A percentile compares a stretch with the other conserved stretches of the same genome.
Evolutionary conservation across 495 filamentous ascomycete species (phyloP).

Genomic region (Xylaria telfairii): DNA sequence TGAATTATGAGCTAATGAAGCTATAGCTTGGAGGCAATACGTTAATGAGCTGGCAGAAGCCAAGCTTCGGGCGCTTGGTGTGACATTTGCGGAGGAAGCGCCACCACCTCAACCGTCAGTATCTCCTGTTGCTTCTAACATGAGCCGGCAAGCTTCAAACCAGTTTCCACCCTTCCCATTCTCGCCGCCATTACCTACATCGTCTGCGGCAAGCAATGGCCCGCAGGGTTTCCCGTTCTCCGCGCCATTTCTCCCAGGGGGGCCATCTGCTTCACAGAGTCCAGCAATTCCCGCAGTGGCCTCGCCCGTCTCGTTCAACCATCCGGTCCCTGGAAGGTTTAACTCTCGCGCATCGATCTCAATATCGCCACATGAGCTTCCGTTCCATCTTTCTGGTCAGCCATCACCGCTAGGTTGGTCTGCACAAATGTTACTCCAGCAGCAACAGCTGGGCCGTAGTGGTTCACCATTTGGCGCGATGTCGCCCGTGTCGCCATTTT

Average conservation of each 20-base stretch:
- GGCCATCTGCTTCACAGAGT: conserved; percentile 61
- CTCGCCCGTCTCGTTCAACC: conserved; percentile 65
- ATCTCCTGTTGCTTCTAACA: conserved; percentile 53
- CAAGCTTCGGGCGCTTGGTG: conserved; percentile 88
- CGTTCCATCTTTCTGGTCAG: conserved; percentile 51
- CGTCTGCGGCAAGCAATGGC: conserved; percentile 66
- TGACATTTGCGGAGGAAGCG: conserved; percentile 76
- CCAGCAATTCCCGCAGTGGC: conserved; percentile 57
- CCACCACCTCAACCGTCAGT: conserved; percentile 58
- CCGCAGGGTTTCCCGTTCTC: conserved; percentile 66
- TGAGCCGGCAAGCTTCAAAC: conserved; percentile 66
- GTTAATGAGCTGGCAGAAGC: conserved; percentile 81
- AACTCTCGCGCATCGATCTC: conserved; percentile 62
- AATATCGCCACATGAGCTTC: conserved; percentile 48
- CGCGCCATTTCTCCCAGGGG: conserved; percentile 58
- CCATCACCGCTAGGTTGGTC: conserved; percentile 59
- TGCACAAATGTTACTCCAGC: conserved; percentile 59
- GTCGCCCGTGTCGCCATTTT: conserved; percentile 59
- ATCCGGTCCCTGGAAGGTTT: conserved; percentile 53
- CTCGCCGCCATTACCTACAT: conserved; percentile 74
- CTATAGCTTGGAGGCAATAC: conserved; percentile 80
- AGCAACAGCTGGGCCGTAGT: conserved; percentile 58
- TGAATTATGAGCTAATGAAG: conserved; percentile 30
- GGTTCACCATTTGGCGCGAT: conserved; percentile 64
- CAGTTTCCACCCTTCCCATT: conserved; percentile 70